phyloP scores from a whole-genome alignment of 164 flowering plant genomes.

The Dillenia turbinata region DNA sequence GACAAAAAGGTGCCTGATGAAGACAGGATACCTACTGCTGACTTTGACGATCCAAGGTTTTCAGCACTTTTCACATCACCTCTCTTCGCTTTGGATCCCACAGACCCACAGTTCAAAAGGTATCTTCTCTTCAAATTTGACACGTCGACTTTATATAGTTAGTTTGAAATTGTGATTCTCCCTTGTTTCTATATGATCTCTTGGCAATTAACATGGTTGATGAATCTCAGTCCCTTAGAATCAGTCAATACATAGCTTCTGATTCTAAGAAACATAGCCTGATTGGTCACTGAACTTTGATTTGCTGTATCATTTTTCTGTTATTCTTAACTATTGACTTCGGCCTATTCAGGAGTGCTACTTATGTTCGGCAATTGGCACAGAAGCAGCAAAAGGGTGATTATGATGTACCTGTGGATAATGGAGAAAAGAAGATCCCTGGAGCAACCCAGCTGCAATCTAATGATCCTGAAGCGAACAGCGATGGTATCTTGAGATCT shows the following conservation, averaged over 20 bases:
- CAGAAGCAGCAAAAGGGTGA: constrained; percentile 38
- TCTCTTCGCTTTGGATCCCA: constrained; percentile 81
- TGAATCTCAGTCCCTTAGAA: too few species aligned
- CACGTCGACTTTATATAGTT: too few species aligned
- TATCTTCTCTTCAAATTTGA: constrained; percentile 13
- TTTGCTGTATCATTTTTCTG: background rate
- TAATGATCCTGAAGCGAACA: constrained; percentile 9
- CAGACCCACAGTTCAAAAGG: constrained; percentile 90
- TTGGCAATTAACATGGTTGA: too few species aligned
- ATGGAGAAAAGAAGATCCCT: constrained; percentile 7
- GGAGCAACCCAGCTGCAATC: constrained; percentile 13
- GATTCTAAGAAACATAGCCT: too few species aligned
- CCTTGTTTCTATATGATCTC: too few species aligned
- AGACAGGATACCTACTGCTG: constrained; percentile 54
- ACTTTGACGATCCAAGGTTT: constrained; percentile 71
- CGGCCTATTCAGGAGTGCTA: constrained; percentile 67
- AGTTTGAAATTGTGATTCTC: too few species aligned
- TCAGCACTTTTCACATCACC: constrained; percentile 47
- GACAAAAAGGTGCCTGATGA: constrained; percentile 44
- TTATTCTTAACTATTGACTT: constrained; percentile 6
- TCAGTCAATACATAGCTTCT: too few species aligned
- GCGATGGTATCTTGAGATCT: constrained; percentile 14
- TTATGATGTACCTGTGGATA: constrained; percentile 4
- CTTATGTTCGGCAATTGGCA: constrained; percentile 59
- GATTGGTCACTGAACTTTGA: too few species aligned